Evolutionary conservation across 805 yeast genomes (phyloP).

Genomic region (Ogataea neopini): DNA sequence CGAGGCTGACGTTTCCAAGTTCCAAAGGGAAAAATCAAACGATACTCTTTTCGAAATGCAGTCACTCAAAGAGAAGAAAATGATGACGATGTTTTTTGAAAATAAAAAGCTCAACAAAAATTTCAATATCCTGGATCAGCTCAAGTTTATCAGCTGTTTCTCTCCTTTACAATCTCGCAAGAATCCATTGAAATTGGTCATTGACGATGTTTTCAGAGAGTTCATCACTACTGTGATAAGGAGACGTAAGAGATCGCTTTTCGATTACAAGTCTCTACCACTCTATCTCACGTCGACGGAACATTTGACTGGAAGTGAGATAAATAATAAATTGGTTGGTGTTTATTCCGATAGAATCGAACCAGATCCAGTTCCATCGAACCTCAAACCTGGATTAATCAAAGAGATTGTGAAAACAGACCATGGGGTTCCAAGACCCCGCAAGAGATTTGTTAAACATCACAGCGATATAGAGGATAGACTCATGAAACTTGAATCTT

Average conservation of each 20-base stretch:
- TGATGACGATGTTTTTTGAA: conserved; percentile 30
- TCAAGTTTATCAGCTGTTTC: conserved; percentile 40
- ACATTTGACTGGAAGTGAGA: conserved; percentile 6
- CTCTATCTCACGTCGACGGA: conserved; percentile 30
- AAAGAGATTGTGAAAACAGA: conserved; percentile 16
- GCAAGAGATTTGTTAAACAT: conserved; percentile 20
- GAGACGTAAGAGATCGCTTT: conserved; percentile 53
- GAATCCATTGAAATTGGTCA: conserved; percentile 26
- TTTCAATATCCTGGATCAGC: conserved; percentile 35
- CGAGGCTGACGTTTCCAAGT: conserved; percentile 38
- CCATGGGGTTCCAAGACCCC: conserved; percentile 17
- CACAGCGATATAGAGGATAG: conserved; percentile 33
- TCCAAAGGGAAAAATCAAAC: conserved; percentile 18
- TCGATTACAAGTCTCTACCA: conserved; percentile 45
- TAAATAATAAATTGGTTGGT: conserved; percentile 16
- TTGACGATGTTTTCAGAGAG: conserved; percentile 44
- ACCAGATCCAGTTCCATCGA: conserved; percentile 32
- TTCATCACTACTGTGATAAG: conserved; percentile 57
- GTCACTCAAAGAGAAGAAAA: conserved; percentile 28
- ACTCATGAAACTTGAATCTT: conserved; percentile 51
- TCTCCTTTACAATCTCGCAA: conserved; percentile 22
- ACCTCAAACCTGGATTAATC: conserved; percentile 20
- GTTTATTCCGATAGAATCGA: conserved; percentile 18
- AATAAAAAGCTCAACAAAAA: conserved; percentile 23
- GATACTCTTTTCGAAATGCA: conserved; percentile 30